phyloP scores from a whole-genome alignment of 2,329 filamentous ascomycete species.

The Colletotrichum tamarilloi region DNA sequence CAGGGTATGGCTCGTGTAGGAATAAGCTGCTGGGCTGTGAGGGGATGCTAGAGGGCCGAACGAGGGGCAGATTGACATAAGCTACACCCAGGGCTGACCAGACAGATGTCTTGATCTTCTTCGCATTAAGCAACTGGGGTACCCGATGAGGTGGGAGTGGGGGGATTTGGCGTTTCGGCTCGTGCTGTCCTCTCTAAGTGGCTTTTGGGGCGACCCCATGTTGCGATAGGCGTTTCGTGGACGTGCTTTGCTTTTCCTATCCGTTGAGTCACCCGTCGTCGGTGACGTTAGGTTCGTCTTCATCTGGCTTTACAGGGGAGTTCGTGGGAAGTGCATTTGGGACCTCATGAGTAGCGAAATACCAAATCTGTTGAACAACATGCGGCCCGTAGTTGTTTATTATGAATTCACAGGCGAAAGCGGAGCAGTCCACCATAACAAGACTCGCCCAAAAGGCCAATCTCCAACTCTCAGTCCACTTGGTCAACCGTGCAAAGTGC shows the following conservation, averaged over 20 bases:
- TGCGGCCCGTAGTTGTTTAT: slow-evolving; percentile 10
- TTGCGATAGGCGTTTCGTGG: slow-evolving; percentile 34
- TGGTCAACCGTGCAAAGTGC: slow-evolving; percentile 16
- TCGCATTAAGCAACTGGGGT: slow-evolving; percentile 32
- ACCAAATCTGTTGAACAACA: slow-evolving; percentile 28
- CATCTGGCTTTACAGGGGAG: slow-evolving; percentile 34
- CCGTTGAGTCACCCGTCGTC: neutral
- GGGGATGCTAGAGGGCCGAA: neutral
- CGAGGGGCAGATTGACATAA: neutral
- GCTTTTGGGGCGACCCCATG: slow-evolving; percentile 27
- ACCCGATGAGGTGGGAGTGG: slow-evolving; percentile 25
- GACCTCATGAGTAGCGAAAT: slow-evolving; percentile 30
- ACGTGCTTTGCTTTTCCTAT: slow-evolving; percentile 14
- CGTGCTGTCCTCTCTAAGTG: slow-evolving; percentile 28
- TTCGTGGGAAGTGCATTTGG: slow-evolving; percentile 33
- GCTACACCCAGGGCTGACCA: slow-evolving; percentile 4
- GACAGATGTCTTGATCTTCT: slow-evolving; percentile 10
- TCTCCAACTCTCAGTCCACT: neutral
- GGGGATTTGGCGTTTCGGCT: slow-evolving; percentile 34
- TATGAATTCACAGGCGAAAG: slow-evolving; percentile 12
- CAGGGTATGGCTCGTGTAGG: slow-evolving; percentile 5
- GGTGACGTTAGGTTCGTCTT: slow-evolving; percentile 29
- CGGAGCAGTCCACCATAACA: slow-evolving; percentile 23
- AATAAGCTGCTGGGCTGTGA: slow-evolving; percentile 13
- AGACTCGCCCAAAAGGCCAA: neutral